These are phyloP conservation scores for Vaccinium vitisidaea DNA, from an alignment of 148 eudicot species.

Conservation along the genomic window DNA sequence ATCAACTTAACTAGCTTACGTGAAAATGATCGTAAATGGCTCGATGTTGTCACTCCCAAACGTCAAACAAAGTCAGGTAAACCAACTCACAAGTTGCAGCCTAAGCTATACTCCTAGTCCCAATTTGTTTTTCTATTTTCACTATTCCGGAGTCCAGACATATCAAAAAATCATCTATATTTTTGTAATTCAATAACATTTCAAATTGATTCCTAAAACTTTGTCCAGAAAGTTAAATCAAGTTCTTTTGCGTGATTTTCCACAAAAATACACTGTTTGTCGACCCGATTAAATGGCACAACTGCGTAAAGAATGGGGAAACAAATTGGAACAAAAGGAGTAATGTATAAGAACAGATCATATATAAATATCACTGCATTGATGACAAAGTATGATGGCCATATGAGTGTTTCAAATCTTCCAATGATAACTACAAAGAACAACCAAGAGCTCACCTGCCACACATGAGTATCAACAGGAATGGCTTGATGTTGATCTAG, in stretches of 20 bases:
- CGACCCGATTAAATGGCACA: neutral
- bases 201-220: neutral
- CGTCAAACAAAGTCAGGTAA: neutral
- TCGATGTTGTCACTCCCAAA: neutral
- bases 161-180: neutral
- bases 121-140: neutral
- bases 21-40: neutral
- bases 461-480: conserved; percentile 96
- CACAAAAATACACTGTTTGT: neutral
- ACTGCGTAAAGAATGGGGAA: neutral
- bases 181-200: neutral
- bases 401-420: neutral
- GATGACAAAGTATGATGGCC: neutral
- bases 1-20: neutral
- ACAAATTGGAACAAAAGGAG: neutral
- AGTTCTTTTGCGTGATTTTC: neutral
- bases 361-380: neutral
- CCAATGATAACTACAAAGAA: neutral
- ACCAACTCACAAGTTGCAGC: conserved; percentile 1
- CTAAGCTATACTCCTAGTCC: too few relatives aligned
- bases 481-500: conserved; percentile 97
- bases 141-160: neutral
- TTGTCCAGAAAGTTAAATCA: neutral
- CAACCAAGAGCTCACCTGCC: conserved; percentile 54
- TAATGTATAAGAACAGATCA: neutral